Percentiles rank a stretch among this genome's conserved stretches.
Evolutionary conservation across 2,329 filamentous ascomycete genomes (phyloP).

Genomic region (Aaosphaeria arxii): DNA sequence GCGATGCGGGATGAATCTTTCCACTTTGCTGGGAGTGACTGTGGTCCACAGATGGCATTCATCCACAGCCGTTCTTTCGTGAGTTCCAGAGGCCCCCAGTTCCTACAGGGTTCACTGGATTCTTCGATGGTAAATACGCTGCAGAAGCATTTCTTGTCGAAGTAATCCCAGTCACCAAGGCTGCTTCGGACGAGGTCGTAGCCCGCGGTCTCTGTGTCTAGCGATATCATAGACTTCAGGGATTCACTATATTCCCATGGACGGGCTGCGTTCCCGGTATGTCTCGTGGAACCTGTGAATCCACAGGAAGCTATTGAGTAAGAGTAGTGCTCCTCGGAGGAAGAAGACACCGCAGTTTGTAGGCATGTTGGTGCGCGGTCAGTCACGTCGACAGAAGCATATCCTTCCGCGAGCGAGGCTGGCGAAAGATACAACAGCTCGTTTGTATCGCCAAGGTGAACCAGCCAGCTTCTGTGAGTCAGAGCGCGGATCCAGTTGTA

Average conservation of each 20-base stretch:
- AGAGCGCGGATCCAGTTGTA: slow-evolving; percentile 23
- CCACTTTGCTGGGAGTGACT: slow-evolving; percentile 21
- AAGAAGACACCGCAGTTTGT: slow-evolving; percentile 11
- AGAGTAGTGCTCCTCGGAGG: slow-evolving; percentile 23
- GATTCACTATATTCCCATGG: slow-evolving; percentile 32
- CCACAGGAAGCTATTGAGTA: slow-evolving; percentile 27
- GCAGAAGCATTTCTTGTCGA: slow-evolving; percentile 35
- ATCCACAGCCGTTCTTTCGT: slow-evolving; percentile 32
- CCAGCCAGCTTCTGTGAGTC: slow-evolving; percentile 32
- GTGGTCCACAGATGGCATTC: slow-evolving; percentile 27
- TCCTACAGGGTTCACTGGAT: slow-evolving; percentile 15
- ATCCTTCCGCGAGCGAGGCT: slow-evolving; percentile 22
- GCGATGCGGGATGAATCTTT: slow-evolving; percentile 22
- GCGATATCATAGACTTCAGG: slow-evolving; percentile 21
- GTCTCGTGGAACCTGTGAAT: slow-evolving; percentile 23
- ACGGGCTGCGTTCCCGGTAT: slow-evolving; percentile 29
- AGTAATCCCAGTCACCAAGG: slow-evolving; percentile 18
- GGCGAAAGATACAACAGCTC: slow-evolving; percentile 23
- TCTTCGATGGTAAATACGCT: slow-evolving; percentile 12
- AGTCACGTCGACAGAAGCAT: slow-evolving; percentile 16
- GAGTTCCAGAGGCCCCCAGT: slow-evolving; percentile 11
- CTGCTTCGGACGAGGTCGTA: slow-evolving; percentile 21
- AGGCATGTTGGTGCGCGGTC: slow-evolving; percentile 29
- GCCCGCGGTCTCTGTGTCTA: slow-evolving; percentile 32
- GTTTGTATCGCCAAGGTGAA: slow-evolving; percentile 28